Evolutionary conservation across 225 moss, liverwort and hornwort genomes (phyloP).

Genomic region (Bryoerythrophyllum caledonicum): DNA sequence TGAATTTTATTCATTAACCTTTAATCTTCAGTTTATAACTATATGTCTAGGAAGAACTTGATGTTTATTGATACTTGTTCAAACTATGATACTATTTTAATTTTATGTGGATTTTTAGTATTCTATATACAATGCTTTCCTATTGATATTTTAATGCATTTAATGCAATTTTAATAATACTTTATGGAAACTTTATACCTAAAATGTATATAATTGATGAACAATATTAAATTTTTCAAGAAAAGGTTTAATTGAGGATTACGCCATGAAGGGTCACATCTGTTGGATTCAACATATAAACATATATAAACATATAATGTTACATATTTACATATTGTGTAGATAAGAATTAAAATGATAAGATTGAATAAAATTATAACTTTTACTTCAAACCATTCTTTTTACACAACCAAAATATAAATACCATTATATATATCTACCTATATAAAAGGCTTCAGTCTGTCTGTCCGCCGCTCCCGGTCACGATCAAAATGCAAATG

Average conservation of each 20-base stretch:
- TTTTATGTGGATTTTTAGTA: neutral
- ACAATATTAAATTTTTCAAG: neutral
- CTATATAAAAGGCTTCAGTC: too few relatives aligned
- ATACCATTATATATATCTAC: too few relatives aligned
- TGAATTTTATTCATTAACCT: too few relatives aligned
- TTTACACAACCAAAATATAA: too few relatives aligned
- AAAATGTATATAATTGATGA: fast-evolving
- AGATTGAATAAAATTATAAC: too few relatives aligned
- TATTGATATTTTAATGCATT: neutral
- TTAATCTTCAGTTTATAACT: too few relatives aligned
- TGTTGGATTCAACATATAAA: neutral
- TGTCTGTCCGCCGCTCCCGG: too few relatives aligned
- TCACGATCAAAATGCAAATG: too few relatives aligned
- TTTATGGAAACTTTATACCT: fast-evolving
- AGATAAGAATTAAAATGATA: neutral
- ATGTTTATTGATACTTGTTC: fast-evolving
- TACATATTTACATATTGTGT: too few relatives aligned
- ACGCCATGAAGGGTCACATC: slow-evolving; percentile 13
- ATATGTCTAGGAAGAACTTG: fast-evolving
- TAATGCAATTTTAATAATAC: fast-evolving
- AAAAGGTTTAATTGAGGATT: fast-evolving
- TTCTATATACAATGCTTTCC: fast-evolving
- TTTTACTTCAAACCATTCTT: too few relatives aligned
- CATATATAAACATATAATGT: neutral
- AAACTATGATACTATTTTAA: neutral